Evolutionary conservation across 371 early-diverging fungal genomes (phyloP).

Genomic region (Actinomortierella wolfii): DNA sequence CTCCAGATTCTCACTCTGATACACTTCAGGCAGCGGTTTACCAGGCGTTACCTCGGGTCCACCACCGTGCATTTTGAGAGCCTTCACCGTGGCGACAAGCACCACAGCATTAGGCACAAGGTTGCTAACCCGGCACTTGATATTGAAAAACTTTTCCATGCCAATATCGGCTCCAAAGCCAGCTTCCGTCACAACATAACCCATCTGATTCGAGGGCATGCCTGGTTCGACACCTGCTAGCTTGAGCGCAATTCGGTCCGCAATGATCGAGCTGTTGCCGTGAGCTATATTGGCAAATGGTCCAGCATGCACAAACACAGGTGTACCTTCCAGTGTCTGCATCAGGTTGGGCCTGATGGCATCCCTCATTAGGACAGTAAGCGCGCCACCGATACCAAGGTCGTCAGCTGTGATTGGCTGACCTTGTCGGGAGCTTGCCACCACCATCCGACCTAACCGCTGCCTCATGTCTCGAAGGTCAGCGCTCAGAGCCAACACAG

Average conservation of each 20-base stretch:
- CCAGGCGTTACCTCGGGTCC: conserved; percentile 94
- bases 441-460: conserved; percentile 93
- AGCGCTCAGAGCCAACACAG: conserved; percentile 93
- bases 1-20: conserved; percentile 85
- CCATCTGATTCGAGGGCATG: conserved; percentile 65
- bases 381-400: conserved; percentile 92
- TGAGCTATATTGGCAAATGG: conserved; percentile 99
- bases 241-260: conserved; percentile 95
- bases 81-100: conserved; percentile 93
- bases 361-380: conserved; percentile 97
- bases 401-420: conserved; percentile 94
- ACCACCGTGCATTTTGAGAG: conserved; percentile 97
- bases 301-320: conserved; percentile 97
- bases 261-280: conserved; percentile 93
- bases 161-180: conserved; percentile 99
- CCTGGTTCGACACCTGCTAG: conserved; percentile 76
- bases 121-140: conserved; percentile 93
- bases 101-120: conserved; percentile 92
- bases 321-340: conserved; percentile 98
- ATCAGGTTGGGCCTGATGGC: conserved; percentile 97
- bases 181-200: conserved; percentile 96
- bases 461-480: conserved; percentile 90
- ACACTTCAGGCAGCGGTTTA: conserved; percentile 85
- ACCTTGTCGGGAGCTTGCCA: conserved; percentile 83
- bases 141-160: conserved; percentile 98